Base-by-base conservation (phyloP, 176 grass and related monocot genomes). In the Paspalum notatum region DNA sequence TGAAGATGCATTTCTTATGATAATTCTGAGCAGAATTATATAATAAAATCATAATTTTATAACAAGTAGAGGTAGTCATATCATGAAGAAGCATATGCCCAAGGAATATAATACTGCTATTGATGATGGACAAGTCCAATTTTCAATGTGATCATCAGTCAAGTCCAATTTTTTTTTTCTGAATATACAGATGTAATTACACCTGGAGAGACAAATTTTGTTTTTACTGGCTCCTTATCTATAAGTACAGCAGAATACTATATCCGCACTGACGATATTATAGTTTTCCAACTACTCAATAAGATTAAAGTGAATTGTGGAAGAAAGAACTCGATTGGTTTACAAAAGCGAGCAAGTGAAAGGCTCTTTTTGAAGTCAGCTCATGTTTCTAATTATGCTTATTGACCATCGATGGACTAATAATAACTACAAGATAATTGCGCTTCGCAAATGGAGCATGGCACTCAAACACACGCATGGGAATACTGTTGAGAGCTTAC, bases 401-500 rank as follows among this genome's bases (percentile, higher is more conserved):
- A 79, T 48, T 38, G 16, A 43, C 58, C 45, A 54, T 1, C 12
- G 12, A 14, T 42, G 14, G 45, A 14, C 32, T 26, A 62, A 60
- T 32, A 32, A 32, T 32, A 32, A 25, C 42, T n/a, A 0, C 12
- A 58, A 40, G 57, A n/a, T 51, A 77, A 69, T 18, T 56, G 56
- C 68, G 41, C 26, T 71, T 20, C 11, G 32, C 3, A 17, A 43
- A 16, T 68, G 14, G 1, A 69, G 40, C 43, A 46, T 18, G 3
- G 32, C 32, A 32, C 32, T 32, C 32, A 32, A 32, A 37, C 14
- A 47, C 3, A 61, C 0, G 39, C 1, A 49, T 66, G 15, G 6
- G 41, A 53, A 79, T 68, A 32, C 32, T n/a, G n/a, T n/a, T n/a
- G 5, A 65, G 62, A 41, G 79, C 96, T 93, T 91, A 99, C 92